phyloP scores from a whole-genome alignment of 495 filamentous ascomycete species.

The Xylaria longipes region DNA sequence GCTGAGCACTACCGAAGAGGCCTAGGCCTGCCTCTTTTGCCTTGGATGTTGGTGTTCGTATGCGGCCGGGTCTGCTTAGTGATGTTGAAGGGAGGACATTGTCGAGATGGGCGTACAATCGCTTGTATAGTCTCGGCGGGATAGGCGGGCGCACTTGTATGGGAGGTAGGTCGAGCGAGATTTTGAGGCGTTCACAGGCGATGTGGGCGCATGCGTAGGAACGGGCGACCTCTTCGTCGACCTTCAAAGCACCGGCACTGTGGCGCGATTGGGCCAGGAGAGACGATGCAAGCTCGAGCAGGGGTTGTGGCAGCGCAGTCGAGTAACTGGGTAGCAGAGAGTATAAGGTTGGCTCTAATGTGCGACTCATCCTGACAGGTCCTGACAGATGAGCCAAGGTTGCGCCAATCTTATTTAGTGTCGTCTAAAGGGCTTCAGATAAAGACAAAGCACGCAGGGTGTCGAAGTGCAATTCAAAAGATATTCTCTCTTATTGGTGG shows the following conservation, averaged over 20 bases:
- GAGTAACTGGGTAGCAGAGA: conserved; percentile 81
- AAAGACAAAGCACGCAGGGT: no score
- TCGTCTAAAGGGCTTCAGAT: no score
- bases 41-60: conserved; percentile 38
- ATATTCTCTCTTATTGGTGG: not conserved
- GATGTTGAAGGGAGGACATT: conserved; percentile 62
- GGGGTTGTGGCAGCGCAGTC: conserved; percentile 71
- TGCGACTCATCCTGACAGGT: conserved; percentile 71
- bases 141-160: conserved; percentile 83
- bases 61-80: conserved; percentile 22
- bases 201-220: conserved; percentile 90
- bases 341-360: conserved; percentile 76
- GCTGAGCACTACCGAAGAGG: conserved; percentile 32
- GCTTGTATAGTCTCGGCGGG: conserved; percentile 81
- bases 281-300: conserved; percentile 77
- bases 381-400: conserved; percentile 21
- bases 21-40: conserved; percentile 32
- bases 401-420: not conserved
- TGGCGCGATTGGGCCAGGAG: conserved; percentile 87
- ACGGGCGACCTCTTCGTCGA: conserved; percentile 87
- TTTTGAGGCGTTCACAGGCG: conserved; percentile 87
- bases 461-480: not conserved
- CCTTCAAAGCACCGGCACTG: conserved; percentile 78
- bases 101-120: conserved; percentile 81
- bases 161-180: conserved; percentile 80